Evolutionary conservation across 257 asterid species (phyloP).

Genomic region (Linaria vulgaris): DNA sequence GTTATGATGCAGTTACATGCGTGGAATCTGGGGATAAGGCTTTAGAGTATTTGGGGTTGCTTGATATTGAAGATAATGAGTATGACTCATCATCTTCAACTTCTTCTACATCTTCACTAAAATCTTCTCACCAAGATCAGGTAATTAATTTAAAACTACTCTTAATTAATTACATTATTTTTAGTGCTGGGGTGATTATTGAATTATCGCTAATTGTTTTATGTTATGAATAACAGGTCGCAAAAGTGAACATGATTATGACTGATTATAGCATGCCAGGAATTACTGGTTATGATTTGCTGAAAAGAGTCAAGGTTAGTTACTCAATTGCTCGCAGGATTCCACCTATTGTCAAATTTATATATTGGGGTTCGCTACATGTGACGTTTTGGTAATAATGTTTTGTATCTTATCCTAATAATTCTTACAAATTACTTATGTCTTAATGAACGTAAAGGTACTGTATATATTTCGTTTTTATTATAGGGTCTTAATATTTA

Average conservation of each 20-base stretch:
- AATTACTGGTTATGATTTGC: conserved; percentile 61
- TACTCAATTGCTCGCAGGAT: no score
- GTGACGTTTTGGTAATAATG: no score
- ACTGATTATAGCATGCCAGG: conserved; percentile 79
- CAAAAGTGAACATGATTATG: conserved; percentile 58
- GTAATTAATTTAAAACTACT: conserved; percentile 15
- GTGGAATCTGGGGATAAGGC: conserved; percentile 74
- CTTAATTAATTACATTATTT: no score
- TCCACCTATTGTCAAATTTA: no score
- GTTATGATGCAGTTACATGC: conserved; percentile 49
- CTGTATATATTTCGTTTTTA: no score
- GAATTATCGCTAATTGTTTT: background rate
- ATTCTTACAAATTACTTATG: no score
- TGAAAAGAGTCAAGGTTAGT: conserved; percentile 56
- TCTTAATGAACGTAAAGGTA: no score
- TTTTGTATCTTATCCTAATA: no score
- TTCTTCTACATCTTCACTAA: conserved; percentile 28
- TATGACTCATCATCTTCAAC: conserved; percentile 16
- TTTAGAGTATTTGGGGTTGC: conserved; percentile 52
- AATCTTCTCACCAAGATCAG: conserved; percentile 36
- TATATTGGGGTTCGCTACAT: no score
- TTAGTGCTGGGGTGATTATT: background rate
- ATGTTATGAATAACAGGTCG: conserved; percentile 30
- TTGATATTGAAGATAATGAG: conserved; percentile 32
- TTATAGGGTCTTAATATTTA: no score